These are phyloP conservation scores for Pichia insulana DNA, from an alignment of 805 yeast genomes.

Conservation along the genomic window DNA sequence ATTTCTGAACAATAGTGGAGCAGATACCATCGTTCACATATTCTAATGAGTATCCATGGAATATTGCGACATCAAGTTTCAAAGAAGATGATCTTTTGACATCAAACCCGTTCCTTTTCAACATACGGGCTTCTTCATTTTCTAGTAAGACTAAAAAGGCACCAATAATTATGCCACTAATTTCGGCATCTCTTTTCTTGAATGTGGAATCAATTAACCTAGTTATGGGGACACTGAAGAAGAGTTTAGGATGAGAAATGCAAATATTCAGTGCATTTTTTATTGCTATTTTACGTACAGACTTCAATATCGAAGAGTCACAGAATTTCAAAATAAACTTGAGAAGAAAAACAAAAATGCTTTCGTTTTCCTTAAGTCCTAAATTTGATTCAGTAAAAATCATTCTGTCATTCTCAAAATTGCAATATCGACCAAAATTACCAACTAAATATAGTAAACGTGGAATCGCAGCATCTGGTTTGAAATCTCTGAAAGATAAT, in stretches of 20 bases:
- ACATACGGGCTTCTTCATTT: constrained; percentile 43
- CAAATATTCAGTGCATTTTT: constrained; percentile 53
- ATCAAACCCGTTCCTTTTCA: constrained; percentile 33
- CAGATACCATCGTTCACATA: constrained; percentile 62
- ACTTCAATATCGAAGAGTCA: constrained; percentile 19
- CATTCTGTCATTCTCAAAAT: constrained; percentile 40
- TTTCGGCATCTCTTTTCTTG: constrained; percentile 27
- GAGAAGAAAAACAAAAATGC: constrained; percentile 48
- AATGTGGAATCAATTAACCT: constrained; percentile 45
- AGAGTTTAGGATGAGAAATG: constrained; percentile 55
- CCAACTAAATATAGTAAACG: constrained; percentile 60
- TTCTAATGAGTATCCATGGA: constrained; percentile 45
- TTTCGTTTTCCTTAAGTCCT: constrained; percentile 42
- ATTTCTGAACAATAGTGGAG: constrained; percentile 62
- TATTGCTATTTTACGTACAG: constrained; percentile 43
- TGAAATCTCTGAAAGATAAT: constrained; percentile 9
- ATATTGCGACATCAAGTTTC: constrained; percentile 38
- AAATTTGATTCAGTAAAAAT: constrained; percentile 32
- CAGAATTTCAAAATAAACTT: constrained; percentile 53
- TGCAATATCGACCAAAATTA: constrained; percentile 60
- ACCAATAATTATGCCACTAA: constrained; percentile 44
- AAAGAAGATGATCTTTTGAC: constrained; percentile 28
- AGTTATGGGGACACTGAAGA: constrained; percentile 47
- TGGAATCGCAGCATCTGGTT: constrained; percentile 38
- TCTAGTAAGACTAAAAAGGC: constrained; percentile 51